A percentile compares a stretch with the other conserved stretches of the same genome.
phyloP scores from a whole-genome alignment of 768 basidiomycete species.

The Harrya chromipes region DNA sequence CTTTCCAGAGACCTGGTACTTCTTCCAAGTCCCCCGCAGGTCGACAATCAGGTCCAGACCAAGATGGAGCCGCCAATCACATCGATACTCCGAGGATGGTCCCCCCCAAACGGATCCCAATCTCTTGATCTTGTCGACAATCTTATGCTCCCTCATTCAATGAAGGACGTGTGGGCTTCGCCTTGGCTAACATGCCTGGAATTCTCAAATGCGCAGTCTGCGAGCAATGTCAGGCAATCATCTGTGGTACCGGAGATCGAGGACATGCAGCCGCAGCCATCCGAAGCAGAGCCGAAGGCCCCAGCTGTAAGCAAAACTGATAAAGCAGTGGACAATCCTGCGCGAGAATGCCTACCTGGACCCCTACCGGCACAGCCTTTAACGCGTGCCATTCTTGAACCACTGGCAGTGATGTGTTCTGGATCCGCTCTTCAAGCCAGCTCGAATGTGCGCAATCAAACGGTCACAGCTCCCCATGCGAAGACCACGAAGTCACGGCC shows the following conservation, averaged over 20 bases:
- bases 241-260: neutral
- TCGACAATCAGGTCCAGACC: constrained; percentile 2
- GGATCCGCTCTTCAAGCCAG: neutral
- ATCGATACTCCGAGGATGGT: constrained; percentile 23
- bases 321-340: neutral
- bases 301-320: neutral
- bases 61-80: neutral
- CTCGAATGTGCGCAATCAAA: neutral
- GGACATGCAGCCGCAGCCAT: neutral
- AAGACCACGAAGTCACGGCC: constrained; percentile 8
- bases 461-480: neutral
- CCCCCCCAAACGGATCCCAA: constrained; percentile 23
- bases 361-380: neutral
- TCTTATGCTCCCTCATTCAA: constrained; percentile 9
- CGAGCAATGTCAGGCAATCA: neutral
- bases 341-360: neutral
- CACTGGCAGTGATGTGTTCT: neutral
- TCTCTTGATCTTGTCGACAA: constrained; percentile 24
- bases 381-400: constrained; percentile 3
- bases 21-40: neutral
- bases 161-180: neutral
- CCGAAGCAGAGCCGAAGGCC: neutral
- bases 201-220: neutral
- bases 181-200: constrained; percentile 6
- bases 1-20: neutral